Base-by-base conservation (phyloP, 2,329 filamentous ascomycete species). In the Beauveria medogensis region DNA sequence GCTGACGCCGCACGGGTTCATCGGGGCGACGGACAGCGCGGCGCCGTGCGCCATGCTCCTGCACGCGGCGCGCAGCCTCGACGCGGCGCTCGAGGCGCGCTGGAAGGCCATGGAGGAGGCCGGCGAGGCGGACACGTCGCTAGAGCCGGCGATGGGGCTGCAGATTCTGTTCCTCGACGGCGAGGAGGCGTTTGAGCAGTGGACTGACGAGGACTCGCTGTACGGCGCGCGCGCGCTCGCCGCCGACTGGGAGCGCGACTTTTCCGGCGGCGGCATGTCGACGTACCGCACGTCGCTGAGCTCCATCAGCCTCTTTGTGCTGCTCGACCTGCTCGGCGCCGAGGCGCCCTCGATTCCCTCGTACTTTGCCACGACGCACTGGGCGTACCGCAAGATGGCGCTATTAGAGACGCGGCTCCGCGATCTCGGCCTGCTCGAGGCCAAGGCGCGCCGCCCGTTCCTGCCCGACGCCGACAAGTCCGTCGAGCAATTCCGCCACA, bases 31-130 rank as follows among this genome's bases (percentile, higher is more conserved):
- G 16, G 94, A 99, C 71, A 96, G 91, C 68, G 94, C 94, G 1
- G 94, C 90, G 20, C 92, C 94, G 10, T 97, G 93, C 73, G 94
- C 94, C 0, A 92, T 97, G 81, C 80, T 99, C 62, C 82, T 99
- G 84, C 90, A 96, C 71, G 85, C 88, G 14, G 90, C 92, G 64
- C 81, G 87, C 65, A 90, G 85, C 64, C 84, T 99, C 51, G 92
- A 97, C 69, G 80, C 77, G 1, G 91, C 90, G 2, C 75, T 97
- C 71, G 90, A 87, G 34, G 82, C 81, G 70, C 96, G 93, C 75
- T 97, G 94, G 90, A 81, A 83, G 34, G 81, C 80, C 37, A 90
- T 92, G 83, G 73, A 84, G 65, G 81, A 78, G 5, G 79, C 82
- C 3, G 87, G 83, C 5, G 76, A 81, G 50, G 74, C 69, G 6